A percentile compares a stretch with the other conserved stretches of the same genome.
Evolutionary conservation across 108 stramenopile species (phyloP).

Genomic region (Cylindrotheca fusiformis): DNA sequence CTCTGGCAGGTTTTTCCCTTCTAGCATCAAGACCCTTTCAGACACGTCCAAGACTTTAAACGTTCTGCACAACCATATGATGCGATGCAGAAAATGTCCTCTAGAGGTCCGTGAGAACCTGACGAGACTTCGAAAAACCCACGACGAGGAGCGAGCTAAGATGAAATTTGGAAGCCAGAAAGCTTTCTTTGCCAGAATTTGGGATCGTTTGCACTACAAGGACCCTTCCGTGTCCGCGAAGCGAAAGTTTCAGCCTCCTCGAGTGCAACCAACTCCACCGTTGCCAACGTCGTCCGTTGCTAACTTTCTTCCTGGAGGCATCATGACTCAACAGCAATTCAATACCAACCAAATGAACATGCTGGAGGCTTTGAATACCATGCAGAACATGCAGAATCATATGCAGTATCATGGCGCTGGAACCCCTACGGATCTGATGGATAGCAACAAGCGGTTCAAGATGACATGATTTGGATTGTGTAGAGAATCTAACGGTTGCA

Average conservation of each 20-base stretch:
- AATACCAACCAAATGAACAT: not conserved
- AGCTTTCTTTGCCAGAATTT: constrained; percentile 80
- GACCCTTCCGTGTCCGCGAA: constrained; percentile 23
- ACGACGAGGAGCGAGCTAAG: constrained; percentile 72
- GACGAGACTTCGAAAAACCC: constrained; percentile 41
- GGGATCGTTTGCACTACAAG: constrained; percentile 70
- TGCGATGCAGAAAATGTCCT: constrained; percentile 76
- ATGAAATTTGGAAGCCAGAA: constrained; percentile 87
- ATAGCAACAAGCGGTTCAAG: constrained; percentile 1
- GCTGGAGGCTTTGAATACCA: not conserved
- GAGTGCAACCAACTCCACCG: not conserved
- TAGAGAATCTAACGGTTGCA: too few relatives aligned
- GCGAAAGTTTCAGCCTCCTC: constrained; percentile 22
- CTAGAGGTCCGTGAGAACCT: constrained; percentile 50
- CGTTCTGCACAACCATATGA: constrained; percentile 76
- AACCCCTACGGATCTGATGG: not conserved
- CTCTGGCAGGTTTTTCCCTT: constrained; percentile 83
- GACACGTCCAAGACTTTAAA: constrained; percentile 80
- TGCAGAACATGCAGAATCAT: not conserved
- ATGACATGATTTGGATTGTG: too few relatives aligned
- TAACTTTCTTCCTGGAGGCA: not conserved
- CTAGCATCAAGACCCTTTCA: constrained; percentile 77
- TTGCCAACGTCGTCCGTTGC: not conserved
- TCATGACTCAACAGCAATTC: not conserved
- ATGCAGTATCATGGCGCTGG: not conserved